Percentiles rank a stretch among this genome's conserved stretches.
Conservation (phyloP, 768 basidiomycete genomes). For the Phylloporus arenicola region DNA sequence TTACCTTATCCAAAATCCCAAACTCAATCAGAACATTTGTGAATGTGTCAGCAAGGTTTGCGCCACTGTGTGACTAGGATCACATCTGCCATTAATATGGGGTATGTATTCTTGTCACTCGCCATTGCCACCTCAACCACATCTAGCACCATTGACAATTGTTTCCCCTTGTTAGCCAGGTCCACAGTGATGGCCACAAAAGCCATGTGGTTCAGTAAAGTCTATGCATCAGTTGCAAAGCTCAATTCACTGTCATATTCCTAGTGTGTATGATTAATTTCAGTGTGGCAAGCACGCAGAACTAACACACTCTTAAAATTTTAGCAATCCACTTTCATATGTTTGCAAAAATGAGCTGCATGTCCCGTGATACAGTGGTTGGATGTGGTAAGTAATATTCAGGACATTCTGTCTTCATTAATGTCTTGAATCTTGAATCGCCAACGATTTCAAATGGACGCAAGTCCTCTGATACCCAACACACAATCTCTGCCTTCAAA, state of each 20-base stretch:
- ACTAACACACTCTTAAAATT: constrained; percentile 20
- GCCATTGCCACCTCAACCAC: constrained; percentile 23
- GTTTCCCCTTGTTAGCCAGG: background rate
- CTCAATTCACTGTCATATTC: constrained; percentile 1
- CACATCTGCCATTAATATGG: too few species aligned
- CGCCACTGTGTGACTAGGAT: constrained; percentile 1
- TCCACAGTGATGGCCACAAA: background rate
- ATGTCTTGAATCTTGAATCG: background rate
- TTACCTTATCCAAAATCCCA: background rate
- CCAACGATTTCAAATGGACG: background rate
- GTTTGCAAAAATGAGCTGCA: constrained; percentile 25
- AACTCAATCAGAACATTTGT: background rate
- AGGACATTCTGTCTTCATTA: background rate
- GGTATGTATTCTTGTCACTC: too few species aligned
- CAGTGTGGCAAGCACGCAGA: too few species aligned
- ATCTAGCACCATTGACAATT: constrained; percentile 24
- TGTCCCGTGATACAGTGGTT: too few species aligned
- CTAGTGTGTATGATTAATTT: background rate
- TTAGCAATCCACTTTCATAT: constrained; percentile 19
- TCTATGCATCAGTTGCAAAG: background rate
- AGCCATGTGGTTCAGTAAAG: background rate
- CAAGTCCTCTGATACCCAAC: background rate
- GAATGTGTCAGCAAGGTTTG: background rate
- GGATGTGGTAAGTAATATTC: too few species aligned
- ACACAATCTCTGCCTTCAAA: too few species aligned